phyloP scores from a whole-genome alignment of 352 stramenopile species.

The Globisporangium cederbergense region DNA sequence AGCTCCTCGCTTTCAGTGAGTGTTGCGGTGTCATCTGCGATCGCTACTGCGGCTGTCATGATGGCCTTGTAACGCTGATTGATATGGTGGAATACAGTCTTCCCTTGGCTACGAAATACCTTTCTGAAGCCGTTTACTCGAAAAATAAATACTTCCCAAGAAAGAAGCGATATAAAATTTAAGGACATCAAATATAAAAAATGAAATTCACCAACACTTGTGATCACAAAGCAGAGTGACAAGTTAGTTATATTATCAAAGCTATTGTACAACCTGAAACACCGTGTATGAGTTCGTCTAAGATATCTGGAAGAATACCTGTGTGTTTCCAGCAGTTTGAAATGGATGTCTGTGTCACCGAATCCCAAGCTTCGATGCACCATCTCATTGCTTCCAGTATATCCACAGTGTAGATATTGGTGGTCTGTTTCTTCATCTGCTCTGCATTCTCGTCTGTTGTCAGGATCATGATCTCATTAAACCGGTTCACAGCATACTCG shows the following conservation, averaged over 20 bases:
- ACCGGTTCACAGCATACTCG: constrained; percentile 3
- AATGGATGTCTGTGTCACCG: constrained; percentile 3
- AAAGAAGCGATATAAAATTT: constrained; percentile 5
- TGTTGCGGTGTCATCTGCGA: too few species aligned
- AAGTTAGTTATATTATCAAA: not conserved
- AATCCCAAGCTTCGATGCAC: constrained; percentile 3
- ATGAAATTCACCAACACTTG: constrained; percentile 1
- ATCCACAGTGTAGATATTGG: constrained; percentile 7
- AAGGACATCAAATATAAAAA: constrained; percentile 2
- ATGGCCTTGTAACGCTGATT: too few species aligned
- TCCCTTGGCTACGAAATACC: constrained; percentile 3
- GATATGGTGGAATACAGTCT: too few species aligned
- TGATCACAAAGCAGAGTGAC: constrained; percentile 5
- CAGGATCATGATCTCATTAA: constrained; percentile 1
- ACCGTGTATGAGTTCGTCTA: constrained; percentile 6
- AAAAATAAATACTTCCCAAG: constrained; percentile 10
- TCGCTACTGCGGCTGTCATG: too few species aligned
- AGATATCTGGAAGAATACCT: constrained; percentile 8
- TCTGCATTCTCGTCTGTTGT: constrained; percentile 5
- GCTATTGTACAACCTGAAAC: constrained; percentile 6
- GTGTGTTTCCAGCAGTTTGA: constrained; percentile 5
- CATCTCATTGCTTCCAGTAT: constrained; percentile 3
- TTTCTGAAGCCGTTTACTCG: constrained; percentile 10
- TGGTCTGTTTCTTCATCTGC: constrained; percentile 8
- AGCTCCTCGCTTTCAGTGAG: too few species aligned